phyloP scores from a whole-genome alignment of 352 stramenopile species.

The Pythium dissotocum region DNA sequence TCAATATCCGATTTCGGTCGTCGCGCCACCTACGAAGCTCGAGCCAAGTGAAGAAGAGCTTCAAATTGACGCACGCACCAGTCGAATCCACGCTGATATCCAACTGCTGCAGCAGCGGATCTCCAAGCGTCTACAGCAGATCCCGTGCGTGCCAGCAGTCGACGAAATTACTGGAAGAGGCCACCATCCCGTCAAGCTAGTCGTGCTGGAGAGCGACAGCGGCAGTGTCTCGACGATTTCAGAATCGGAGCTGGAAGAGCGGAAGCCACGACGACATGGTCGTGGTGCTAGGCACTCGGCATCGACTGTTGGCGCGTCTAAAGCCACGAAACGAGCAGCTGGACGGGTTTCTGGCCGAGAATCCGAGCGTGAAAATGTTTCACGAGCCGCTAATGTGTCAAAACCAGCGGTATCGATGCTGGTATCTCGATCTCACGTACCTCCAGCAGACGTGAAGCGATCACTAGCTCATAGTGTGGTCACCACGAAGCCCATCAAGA shows the following conservation, averaged over 20 bases:
- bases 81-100: slow-evolving; percentile 74
- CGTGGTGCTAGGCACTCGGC: background rate
- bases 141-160: slow-evolving; percentile 19
- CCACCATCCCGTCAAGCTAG: background rate
- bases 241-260: slow-evolving; percentile 17
- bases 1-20: background rate
- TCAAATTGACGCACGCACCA: slow-evolving; percentile 58
- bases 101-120: slow-evolving; percentile 67
- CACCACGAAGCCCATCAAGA: too few species aligned
- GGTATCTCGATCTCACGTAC: too few species aligned
- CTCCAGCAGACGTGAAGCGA: too few species aligned
- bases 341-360: background rate
- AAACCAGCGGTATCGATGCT: background rate
- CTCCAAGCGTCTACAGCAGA: slow-evolving; percentile 55
- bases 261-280: background rate
- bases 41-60: slow-evolving; percentile 32
- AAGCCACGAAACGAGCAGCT: background rate
- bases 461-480: too few species aligned
- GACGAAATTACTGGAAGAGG: background rate
- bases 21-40: background rate
- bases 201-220: slow-evolving; percentile 6
- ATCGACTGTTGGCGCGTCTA: background rate
- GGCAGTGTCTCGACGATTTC: slow-evolving; percentile 19
- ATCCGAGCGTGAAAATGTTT: slow-evolving; percentile 15
- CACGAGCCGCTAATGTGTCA: slow-evolving; percentile 3